Conservation (phyloP, 345 rosid species). For the Dimocarpus longan region DNA sequence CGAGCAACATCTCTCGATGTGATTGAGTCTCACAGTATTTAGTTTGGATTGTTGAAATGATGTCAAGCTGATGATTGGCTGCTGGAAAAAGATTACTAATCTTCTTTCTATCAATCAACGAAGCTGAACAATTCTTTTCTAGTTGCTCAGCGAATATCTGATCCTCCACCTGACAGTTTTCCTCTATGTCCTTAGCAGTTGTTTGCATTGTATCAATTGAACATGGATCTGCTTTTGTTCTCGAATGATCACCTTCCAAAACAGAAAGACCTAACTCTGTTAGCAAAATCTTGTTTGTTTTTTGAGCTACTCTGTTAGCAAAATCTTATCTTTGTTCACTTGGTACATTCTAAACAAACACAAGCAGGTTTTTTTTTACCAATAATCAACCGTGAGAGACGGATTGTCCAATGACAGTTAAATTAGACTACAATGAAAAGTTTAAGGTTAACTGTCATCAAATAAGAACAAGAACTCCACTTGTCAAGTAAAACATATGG, state of each 20-base stretch:
- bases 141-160: background rate
- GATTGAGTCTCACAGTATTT: background rate
- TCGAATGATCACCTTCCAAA: background rate
- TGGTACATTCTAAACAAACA: background rate
- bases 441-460: background rate
- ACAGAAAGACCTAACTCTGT: background rate
- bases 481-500: background rate
- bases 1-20: background rate
- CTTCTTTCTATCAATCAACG: background rate
- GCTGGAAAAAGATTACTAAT: background rate
- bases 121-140: background rate
- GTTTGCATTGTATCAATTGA: background rate
- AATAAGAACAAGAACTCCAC: background rate
- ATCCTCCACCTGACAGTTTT: background rate
- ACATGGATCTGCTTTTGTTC: background rate
- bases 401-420: background rate
- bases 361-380: background rate
- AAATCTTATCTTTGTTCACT: background rate
- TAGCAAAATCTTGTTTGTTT: background rate
- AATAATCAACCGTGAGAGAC: too few species aligned
- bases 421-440: background rate
- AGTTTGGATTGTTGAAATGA: background rate
- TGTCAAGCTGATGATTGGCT: slow-evolving; percentile 3
- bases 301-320: background rate
- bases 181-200: background rate